phyloP scores from a whole-genome alignment of 495 filamentous ascomycete genomes.

The Penicillium desertorum region DNA sequence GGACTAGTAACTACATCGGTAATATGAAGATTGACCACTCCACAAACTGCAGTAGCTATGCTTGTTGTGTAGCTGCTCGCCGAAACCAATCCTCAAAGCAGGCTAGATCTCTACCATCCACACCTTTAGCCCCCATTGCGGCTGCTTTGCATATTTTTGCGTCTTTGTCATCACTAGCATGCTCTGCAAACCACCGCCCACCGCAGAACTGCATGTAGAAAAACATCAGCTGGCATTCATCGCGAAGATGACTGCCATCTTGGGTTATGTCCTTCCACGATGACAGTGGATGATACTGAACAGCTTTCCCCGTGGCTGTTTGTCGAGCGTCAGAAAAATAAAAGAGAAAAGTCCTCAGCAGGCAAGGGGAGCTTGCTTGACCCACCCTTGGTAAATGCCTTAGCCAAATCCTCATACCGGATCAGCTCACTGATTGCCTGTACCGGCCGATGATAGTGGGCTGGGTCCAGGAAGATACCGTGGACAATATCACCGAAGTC shows the following conservation, averaged over 20 bases:
- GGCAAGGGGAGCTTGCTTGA: no score
- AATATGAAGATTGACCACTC: no score
- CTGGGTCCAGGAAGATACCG: constrained; percentile 4
- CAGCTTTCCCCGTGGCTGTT: neutral
- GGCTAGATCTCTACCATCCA: no score
- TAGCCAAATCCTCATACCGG: neutral
- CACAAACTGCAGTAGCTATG: no score
- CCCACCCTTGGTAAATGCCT: neutral
- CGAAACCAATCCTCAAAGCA: no score
- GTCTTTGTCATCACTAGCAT: neutral
- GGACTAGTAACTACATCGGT: no score
- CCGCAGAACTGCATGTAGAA: constrained; percentile 11
- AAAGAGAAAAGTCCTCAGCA: no score
- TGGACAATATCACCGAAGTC: constrained; percentile 13
- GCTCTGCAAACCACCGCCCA: constrained; percentile 2
- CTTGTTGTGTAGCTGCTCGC: no score
- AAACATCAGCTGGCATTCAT: constrained; percentile 2
- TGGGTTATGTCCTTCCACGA: neutral
- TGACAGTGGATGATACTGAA: neutral
- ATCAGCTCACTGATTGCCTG: constrained; percentile 2
- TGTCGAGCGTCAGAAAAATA: neutral
- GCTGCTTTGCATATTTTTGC: neutral
- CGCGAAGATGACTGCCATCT: neutral
- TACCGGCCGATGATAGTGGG: neutral
- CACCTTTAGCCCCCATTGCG: neutral